These are phyloP conservation scores for Podospora sp. DNA, from an alignment of 495 filamentous ascomycete species.

Conservation along the genomic window DNA sequence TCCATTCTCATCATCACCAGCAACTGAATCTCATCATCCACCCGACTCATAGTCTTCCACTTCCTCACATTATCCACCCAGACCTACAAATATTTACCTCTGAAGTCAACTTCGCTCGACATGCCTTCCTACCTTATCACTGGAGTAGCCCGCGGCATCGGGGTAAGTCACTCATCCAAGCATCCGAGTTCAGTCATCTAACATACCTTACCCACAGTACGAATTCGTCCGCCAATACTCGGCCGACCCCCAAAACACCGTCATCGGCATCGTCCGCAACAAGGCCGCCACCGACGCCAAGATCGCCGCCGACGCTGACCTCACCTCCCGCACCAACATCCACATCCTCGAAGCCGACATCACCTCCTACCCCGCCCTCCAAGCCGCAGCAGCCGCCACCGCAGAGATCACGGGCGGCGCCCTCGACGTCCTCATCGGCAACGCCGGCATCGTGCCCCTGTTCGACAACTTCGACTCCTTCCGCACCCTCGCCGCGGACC, in stretches of 20 bases:
- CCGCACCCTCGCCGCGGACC: conserved; percentile 27
- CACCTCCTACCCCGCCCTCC: conserved; percentile 28
- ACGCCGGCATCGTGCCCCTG: conserved; percentile 41
- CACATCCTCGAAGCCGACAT: conserved; percentile 46
- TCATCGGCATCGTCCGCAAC: conserved; percentile 44
- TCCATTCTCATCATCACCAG: no score
- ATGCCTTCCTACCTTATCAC: conserved; percentile 31
- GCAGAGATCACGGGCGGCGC: neutral
- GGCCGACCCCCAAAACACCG: conserved; percentile 25
- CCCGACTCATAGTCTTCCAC: no score
- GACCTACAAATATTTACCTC: no score
- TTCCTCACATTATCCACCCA: no score
- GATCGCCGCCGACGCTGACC: conserved; percentile 23
- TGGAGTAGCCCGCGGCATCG: conserved; percentile 31
- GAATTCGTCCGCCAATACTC: conserved; percentile 36
- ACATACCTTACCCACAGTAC: conserved; percentile 24
- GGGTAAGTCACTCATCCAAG: conserved; percentile 3
- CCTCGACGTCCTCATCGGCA: conserved; percentile 42
- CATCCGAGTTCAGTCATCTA: neutral
- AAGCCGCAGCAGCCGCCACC: conserved; percentile 20
- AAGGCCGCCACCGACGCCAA: conserved; percentile 34
- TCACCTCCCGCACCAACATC: conserved; percentile 37
- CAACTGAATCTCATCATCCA: no score
- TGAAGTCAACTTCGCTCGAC: neutral
- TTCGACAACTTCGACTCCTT: conserved; percentile 31